Evolutionary conservation across 2,329 filamentous ascomycete genomes (phyloP).

Genomic region (Cercospora sp.): DNA sequence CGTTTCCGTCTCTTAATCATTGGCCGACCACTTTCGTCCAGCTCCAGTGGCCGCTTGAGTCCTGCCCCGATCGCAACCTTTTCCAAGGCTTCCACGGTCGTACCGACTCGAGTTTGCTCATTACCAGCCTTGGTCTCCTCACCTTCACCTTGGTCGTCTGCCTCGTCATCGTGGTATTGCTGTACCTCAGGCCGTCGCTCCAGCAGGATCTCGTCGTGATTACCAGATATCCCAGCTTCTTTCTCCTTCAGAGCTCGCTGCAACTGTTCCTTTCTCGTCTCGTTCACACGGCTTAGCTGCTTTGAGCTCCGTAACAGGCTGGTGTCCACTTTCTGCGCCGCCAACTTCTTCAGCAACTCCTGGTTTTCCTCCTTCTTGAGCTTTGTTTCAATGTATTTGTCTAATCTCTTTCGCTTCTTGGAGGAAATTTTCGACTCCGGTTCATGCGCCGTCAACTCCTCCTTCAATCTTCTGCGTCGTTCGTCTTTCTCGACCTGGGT

Average conservation of each 20-base stretch:
- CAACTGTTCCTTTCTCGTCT: slow-evolving; percentile 70
- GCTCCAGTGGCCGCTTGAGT: slow-evolving; percentile 79
- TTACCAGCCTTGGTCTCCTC: not conserved
- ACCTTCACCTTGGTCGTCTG: slow-evolving; percentile 19
- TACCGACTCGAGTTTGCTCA: not conserved
- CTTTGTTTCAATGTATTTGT: slow-evolving; percentile 82
- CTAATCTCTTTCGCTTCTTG: slow-evolving; percentile 67
- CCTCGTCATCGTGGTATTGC: slow-evolving; percentile 19
- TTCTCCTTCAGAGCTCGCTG: slow-evolving; percentile 64
- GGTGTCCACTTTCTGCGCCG: slow-evolving; percentile 76
- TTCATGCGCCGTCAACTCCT: slow-evolving; percentile 56
- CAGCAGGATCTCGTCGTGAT: slow-evolving; percentile 57
- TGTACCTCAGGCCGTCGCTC: slow-evolving; percentile 37
- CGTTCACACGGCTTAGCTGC: slow-evolving; percentile 69
- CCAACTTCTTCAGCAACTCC: slow-evolving; percentile 78
- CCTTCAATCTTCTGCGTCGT: slow-evolving; percentile 53
- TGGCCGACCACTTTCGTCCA: slow-evolving; percentile 76
- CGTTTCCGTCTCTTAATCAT: slow-evolving; percentile 76
- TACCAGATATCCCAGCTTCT: slow-evolving; percentile 59
- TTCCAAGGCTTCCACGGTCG: not conserved
- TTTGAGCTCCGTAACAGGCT: slow-evolving; percentile 76
- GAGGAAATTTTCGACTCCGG: slow-evolving; percentile 57
- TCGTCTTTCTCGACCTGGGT: slow-evolving; percentile 57
- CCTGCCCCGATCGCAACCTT: slow-evolving; percentile 63
- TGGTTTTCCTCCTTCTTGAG: slow-evolving; percentile 90